Base-by-base conservation (phyloP, 202 grass and related monocot species). In the Zoysia matrella region DNA sequence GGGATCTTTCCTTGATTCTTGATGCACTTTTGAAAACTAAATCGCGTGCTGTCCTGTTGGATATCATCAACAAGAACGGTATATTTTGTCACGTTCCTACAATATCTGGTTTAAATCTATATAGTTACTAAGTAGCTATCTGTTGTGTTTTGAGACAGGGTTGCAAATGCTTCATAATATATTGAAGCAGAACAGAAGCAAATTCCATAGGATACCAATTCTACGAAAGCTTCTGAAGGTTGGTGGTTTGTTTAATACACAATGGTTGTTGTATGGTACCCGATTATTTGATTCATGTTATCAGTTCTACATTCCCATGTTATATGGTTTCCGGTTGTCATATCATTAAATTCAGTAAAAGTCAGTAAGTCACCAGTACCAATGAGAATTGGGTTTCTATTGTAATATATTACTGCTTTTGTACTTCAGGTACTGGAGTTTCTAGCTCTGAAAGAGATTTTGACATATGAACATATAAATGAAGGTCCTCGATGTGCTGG, bases 101-200 rank as follows among this genome's bases (percentile, higher is more conserved):
- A 71, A 67, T 61, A 30, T 81, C 10, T 46, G 46, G 42, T 52
- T 53, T 82, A 62, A 85, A 76, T 55, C 60, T 73, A 3, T 68
- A 50, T 5, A 77, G 60, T 44, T 49, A 80, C 10, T 85, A 63
- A n/a, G 82, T 61, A 60, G 52, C 16, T 81, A 62, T 73, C 77
- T 78, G 69, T 71, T 79, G 46, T 73, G 47, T 88, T 72, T 76
- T 83, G 16, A 85, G 41, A 44, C 69, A 99, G 97, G 97, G 41
- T 78, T 99, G 83, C 93, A 99, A 84, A 99, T 99, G 97, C 84
- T 99, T 85, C 97, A 99, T 71, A 94, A 91, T 79, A 99, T 99
- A 74, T 83, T 99, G 75, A 99, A 99, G 86, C 97, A 97, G 73
- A 99, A 94, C 64, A 86, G 84, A 80, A n/a, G 13, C 49, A 78